Conservation (phyloP, 1,139 yeast genomes). For the Trichomonascaceae sp. region DNA sequence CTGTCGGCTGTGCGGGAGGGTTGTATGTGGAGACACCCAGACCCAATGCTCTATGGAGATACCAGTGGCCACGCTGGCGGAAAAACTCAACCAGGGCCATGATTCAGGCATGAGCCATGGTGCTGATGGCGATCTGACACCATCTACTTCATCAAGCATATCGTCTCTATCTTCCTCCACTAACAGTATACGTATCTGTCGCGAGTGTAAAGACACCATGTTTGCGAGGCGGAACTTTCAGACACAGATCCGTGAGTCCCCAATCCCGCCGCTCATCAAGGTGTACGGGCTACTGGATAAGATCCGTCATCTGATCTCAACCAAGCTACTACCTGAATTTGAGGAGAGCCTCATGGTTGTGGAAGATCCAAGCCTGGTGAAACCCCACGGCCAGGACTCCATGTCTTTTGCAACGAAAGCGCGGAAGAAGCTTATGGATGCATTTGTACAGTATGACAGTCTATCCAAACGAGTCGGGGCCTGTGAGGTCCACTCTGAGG, state of each 20-base stretch:
- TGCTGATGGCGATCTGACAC: too few species aligned
- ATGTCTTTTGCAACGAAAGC: slow-evolving; percentile 28
- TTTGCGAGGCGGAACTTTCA: slow-evolving; percentile 42
- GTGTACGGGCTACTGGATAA: slow-evolving; percentile 27
- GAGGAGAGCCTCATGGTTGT: slow-evolving; percentile 26
- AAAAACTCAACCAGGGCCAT: slow-evolving; percentile 18
- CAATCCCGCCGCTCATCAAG: slow-evolving; percentile 17
- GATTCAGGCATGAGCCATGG: slow-evolving; percentile 3
- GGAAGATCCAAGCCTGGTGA: slow-evolving; percentile 23
- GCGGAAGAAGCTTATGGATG: slow-evolving; percentile 31
- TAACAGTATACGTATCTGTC: slow-evolving; percentile 42
- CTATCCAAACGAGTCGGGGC: slow-evolving; percentile 30
- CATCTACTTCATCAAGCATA: too few species aligned
- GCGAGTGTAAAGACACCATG: slow-evolving; percentile 49
- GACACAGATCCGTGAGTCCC: slow-evolving; percentile 24
- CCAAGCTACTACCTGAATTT: slow-evolving; percentile 30
- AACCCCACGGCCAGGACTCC: slow-evolving; percentile 20
- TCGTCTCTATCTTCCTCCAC: neutral
- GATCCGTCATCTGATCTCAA: slow-evolving; percentile 27
- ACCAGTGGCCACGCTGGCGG: slow-evolving; percentile 40
- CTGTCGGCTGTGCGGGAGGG: slow-evolving; percentile 71
- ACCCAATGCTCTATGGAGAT: slow-evolving; percentile 63
- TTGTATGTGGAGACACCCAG: slow-evolving; percentile 59
- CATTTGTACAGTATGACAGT: slow-evolving; percentile 34
- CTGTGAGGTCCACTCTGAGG: slow-evolving; percentile 20